These are phyloP conservation scores for Bipolaris zeicola DNA, from an alignment of 2,329 filamentous ascomycete species.

Conservation along the genomic window DNA sequence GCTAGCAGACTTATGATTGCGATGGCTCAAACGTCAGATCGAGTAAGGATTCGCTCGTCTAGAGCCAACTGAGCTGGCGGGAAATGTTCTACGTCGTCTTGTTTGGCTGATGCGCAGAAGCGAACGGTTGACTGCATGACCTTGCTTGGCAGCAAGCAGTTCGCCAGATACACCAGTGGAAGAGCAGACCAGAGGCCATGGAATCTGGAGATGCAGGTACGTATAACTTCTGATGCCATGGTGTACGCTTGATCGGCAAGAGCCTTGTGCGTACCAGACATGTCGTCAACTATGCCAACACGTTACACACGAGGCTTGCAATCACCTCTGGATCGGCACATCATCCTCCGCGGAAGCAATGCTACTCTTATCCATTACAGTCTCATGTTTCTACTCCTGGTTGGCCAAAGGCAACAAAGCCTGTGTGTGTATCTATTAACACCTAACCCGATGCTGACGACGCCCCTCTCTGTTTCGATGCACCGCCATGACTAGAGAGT, in stretches of 20 bases:
- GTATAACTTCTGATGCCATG: conserved; percentile 5
- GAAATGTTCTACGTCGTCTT: conserved; percentile 25
- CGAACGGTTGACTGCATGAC: conserved; percentile 37
- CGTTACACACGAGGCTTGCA: conserved; percentile 12
- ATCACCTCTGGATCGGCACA: neutral
- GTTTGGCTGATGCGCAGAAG: conserved; percentile 38
- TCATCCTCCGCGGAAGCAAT: neutral
- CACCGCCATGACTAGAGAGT: neutral
- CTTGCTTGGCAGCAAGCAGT: conserved; percentile 28
- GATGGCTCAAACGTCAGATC: conserved; percentile 10
- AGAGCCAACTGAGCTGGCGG: conserved; percentile 38
- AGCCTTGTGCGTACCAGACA: conserved; percentile 7
- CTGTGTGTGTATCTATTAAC: conserved; percentile 5
- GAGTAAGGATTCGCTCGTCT: conserved; percentile 31
- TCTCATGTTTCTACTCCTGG: neutral
- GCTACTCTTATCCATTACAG: neutral
- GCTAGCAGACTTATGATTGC: conserved; percentile 18
- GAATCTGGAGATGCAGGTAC: conserved; percentile 12
- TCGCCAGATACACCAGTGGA: conserved; percentile 8
- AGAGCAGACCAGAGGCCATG: conserved; percentile 17
- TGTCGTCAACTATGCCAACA: conserved; percentile 12
- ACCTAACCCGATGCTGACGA: neutral
- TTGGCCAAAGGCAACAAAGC: neutral
- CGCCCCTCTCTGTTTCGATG: conserved; percentile 2
- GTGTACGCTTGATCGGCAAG: conserved; percentile 4